Base-by-base conservation (phyloP, 768 basidiomycete genomes). In the Leccinum broughii region DNA sequence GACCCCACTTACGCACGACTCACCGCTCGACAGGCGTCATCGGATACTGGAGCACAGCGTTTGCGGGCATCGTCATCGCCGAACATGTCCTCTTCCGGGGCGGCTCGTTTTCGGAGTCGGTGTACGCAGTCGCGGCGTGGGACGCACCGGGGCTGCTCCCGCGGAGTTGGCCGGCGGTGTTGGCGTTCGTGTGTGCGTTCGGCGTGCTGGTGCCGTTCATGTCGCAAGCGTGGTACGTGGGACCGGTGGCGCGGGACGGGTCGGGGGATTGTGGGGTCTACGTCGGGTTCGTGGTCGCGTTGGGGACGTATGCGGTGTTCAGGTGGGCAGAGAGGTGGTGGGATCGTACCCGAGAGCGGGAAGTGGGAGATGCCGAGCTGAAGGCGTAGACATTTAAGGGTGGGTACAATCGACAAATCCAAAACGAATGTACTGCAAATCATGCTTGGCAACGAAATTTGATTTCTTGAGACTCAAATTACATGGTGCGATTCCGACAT, bases 191-290 rank as follows among this genome's bases (percentile, higher is more conserved):
- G 13, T 78, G 76, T 41, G 77, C 74, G 2, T 75, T 74, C 26
- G 75, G 78, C 4, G 68, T 77, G 30, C 66, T 80, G 46, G 69
- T 83, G 5, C 76, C 80, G 11, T 80, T 77, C 60, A 84, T 84
- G 82, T 76, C 78, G 50, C 82, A 84, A 50, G 81, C 70, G 44
- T 84, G 81, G 81, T 84, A 77, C 61, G 73, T 75, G 4, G 83
- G 83, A 0, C 80, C 81, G 0, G 77, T 84, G 35, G 83, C 83
- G 24, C 66, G 54, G 26, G 56, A 59, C 6, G 75, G 77, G 4
- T 76, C 79, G 13, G 83, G 83, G 6, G 83, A 84, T 58, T 78
- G 84, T 41, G 82, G 80, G 0, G 71, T 84, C 34, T 71, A 78
- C 37, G 74, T 75, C 20, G 79, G 74, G 15, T 79, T 76, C 50